These are phyloP conservation scores for Xylariaceae sp. DNA, from an alignment of 2,329 filamentous ascomycete species.

Conservation along the genomic window DNA sequence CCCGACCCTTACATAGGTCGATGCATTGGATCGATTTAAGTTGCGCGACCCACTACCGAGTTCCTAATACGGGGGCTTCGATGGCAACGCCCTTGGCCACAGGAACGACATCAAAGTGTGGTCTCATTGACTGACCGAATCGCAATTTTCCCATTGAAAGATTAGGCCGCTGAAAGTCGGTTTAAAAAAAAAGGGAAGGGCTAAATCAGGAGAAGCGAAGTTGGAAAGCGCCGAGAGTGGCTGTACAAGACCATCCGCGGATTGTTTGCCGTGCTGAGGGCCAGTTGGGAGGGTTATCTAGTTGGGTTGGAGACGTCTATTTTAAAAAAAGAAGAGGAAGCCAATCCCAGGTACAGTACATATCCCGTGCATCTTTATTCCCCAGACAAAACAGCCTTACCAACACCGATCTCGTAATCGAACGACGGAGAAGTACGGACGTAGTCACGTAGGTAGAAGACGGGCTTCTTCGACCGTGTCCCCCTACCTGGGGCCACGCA, in stretches of 20 bases:
- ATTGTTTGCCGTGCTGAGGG: conserved; percentile 10
- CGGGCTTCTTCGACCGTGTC: background rate
- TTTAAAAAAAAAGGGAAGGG: background rate
- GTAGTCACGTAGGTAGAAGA: background rate
- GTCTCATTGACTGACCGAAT: background rate
- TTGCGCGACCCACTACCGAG: background rate
- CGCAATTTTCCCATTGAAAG: background rate
- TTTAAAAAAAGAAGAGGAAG: conserved; percentile 22
- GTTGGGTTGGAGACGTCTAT: conserved; percentile 18
- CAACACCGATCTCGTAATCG: conserved; percentile 2
- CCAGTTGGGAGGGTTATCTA: conserved; percentile 7
- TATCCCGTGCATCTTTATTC: conserved; percentile 22
- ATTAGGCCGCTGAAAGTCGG: background rate
- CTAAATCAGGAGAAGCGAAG: background rate
- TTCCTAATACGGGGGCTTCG: background rate
- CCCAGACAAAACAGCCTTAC: conserved; percentile 13
- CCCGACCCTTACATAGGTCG: conserved; percentile 2
- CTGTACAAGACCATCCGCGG: conserved; percentile 11
- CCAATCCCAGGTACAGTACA: conserved; percentile 8
- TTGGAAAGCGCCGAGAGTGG: conserved; percentile 4
- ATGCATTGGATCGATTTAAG: background rate
- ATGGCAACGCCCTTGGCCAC: background rate
- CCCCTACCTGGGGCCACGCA: background rate
- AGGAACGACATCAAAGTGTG: background rate
- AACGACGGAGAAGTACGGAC: background rate